Percentiles rank a stretch among this genome's conserved stretches.
These are phyloP conservation scores for Arachis hypogaea DNA, from an alignment of 306 rosid species.

Conservation along the genomic window DNA sequence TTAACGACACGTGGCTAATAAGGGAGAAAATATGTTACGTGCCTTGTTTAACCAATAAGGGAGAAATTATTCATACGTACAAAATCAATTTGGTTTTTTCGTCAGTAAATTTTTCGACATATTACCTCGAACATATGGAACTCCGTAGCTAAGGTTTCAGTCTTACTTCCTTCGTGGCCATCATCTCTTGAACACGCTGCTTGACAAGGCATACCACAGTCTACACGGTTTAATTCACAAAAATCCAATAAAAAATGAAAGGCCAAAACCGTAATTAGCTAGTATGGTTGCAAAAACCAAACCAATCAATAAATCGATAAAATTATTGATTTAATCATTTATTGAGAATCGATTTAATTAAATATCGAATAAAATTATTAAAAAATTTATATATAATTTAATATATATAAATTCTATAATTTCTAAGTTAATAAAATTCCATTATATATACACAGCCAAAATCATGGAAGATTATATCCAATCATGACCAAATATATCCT, in stretches of 20 bases:
- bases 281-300: background rate
- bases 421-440: no score
- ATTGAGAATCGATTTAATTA: no score
- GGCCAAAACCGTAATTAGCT: constrained; percentile 63
- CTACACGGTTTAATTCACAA: background rate
- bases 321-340: no score
- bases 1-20: background rate
- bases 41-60: no score
- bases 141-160: constrained; percentile 69
- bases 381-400: no score
- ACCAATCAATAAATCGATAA: no score
- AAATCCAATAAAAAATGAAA: constrained; percentile 19
- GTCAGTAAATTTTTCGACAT: no score
- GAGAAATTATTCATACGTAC: no score
- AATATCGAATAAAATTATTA: no score
- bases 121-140: constrained; percentile 72
- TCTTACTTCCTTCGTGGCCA: constrained; percentile 75
- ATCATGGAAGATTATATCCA: background rate
- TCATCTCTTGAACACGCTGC: constrained; percentile 53
- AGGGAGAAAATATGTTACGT: background rate
- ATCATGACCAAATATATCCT: constrained; percentile 30
- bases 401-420: no score
- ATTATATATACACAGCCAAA: no score
- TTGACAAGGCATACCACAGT: constrained; percentile 6
- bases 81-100: no score